Conservation (phyloP, 306 rosid species). For the Cotoneaster glaucophyllus region DNA sequence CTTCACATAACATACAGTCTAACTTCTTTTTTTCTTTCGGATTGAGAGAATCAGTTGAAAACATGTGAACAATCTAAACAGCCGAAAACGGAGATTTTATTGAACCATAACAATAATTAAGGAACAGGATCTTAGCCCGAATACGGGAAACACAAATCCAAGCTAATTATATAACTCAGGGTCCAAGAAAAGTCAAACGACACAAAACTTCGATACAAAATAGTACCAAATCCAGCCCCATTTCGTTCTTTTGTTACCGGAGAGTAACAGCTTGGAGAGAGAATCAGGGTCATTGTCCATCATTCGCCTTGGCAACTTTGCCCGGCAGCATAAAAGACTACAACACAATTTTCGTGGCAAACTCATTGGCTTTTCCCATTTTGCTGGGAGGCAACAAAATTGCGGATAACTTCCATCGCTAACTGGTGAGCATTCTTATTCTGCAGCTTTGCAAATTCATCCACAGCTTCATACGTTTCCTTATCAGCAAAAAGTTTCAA, state of each 20-base stretch:
- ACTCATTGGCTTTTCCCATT: slow-evolving; percentile 70
- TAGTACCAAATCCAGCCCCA: slow-evolving; percentile 3
- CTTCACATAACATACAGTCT: too few species aligned
- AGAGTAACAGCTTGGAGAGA: slow-evolving; percentile 33
- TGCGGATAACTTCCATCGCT: slow-evolving; percentile 87
- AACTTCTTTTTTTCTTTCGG: too few species aligned
- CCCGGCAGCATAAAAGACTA: slow-evolving; percentile 1
- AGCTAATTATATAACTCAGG: background rate
- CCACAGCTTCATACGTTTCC: slow-evolving; percentile 76
- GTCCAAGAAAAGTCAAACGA: slow-evolving; percentile 1
- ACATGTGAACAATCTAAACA: background rate
- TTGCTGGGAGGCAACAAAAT: slow-evolving; percentile 67
- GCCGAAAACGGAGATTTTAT: background rate
- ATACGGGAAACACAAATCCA: slow-evolving; percentile 6
- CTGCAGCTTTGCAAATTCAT: slow-evolving; percentile 68
- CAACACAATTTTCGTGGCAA: slow-evolving; percentile 8
- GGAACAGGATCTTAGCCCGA: background rate
- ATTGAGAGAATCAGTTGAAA: too few species aligned
- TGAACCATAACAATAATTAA: background rate
- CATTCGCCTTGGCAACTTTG: slow-evolving; percentile 15
- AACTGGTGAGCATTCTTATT: slow-evolving; percentile 87
- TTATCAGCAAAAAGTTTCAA: slow-evolving; percentile 80
- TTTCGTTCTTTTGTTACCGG: slow-evolving; percentile 32
- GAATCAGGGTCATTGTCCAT: slow-evolving; percentile 16
- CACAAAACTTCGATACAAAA: slow-evolving; percentile 27